Evolutionary conservation across 2,329 filamentous ascomycete species (phyloP), one percentile per base, ranked within the genome.

Genomic region (Zopfia rhizophila): DNA sequence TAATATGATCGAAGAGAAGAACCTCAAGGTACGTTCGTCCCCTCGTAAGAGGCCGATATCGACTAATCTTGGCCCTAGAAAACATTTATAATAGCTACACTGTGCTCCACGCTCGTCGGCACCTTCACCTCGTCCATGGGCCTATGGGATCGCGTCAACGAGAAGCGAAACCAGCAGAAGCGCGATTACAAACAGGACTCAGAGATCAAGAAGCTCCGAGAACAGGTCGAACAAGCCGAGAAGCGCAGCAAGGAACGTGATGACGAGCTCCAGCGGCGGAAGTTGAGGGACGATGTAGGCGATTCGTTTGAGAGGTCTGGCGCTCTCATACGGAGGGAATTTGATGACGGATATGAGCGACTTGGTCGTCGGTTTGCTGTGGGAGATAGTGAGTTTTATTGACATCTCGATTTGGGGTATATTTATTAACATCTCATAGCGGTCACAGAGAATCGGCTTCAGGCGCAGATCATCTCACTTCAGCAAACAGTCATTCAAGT

Each of bases 1-100:
- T 54, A 73, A 73, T 56, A 73, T 73, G 72, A 75, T 75, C 43
- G 72, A 75, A 63, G 72, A 75, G 63, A 72, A 73, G 53, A 74
- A 73, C 45, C 68, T 74, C 58, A 75, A 75, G 57, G 69, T 71
- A 62, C 28, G n/a, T 14, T 37, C 31, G 42, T 31, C 28, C 24
- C 22, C 14, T 6, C 11, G 29, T 29, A 30, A 17, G 30, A 32
- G 22, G 21, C 27, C 35, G 18, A 27, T 14, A 40, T n/a, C 17
- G 12, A 18, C 11, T 14, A 12, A 14, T 19, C 18, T 3, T 11
- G 14, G 8, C 11, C 14, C 12, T 24, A 71, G 71, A 75, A 75
- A 73, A 72, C 70, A 16, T 76, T 76, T 64, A 75, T 76, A 24
- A 66, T 75, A 45, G 74, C 74, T 13, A 76, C 73, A 11, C 55